Evolutionary conservation across 2,329 filamentous ascomycete genomes (phyloP).

Genomic region (Tympanopsis confertula): DNA sequence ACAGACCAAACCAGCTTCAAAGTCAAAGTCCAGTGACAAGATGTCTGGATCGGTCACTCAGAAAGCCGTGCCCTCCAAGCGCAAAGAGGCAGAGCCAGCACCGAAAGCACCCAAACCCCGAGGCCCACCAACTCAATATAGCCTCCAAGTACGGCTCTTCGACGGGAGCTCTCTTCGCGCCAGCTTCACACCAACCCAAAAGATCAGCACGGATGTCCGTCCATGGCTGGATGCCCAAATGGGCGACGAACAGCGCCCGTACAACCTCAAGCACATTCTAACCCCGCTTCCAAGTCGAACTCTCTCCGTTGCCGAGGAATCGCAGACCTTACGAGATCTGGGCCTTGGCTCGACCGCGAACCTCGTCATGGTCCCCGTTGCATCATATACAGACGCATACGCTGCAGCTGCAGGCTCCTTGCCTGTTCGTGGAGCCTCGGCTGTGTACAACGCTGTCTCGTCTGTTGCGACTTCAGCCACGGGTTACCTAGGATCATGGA

Average conservation of each 20-base stretch:
- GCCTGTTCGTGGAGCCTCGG: slow-evolving; percentile 16
- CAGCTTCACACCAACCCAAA: slow-evolving; percentile 54
- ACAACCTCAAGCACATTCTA: slow-evolving; percentile 74
- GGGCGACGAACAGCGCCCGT: slow-evolving; percentile 48
- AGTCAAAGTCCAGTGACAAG: too few relatives aligned
- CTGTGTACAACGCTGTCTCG: slow-evolving; percentile 20
- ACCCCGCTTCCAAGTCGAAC: slow-evolving; percentile 65
- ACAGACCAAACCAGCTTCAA: too few relatives aligned
- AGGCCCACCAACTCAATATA: slow-evolving; percentile 25
- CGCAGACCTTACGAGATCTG: slow-evolving; percentile 52
- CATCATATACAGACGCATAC: slow-evolving; percentile 41
- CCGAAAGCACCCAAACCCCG: slow-evolving; percentile 7
- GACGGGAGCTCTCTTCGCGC: slow-evolving; percentile 71
- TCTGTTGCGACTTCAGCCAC: slow-evolving; percentile 26
- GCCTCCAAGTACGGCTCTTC: slow-evolving; percentile 70
- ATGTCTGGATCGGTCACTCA: too few relatives aligned
- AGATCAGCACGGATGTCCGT: slow-evolving; percentile 56
- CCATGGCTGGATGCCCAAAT: slow-evolving; percentile 63
- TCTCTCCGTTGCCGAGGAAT: slow-evolving; percentile 67
- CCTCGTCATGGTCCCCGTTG: slow-evolving; percentile 66
- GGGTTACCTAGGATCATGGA: slow-evolving; percentile 25
- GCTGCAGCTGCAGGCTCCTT: slow-evolving; percentile 13
- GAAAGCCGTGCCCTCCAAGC: too few relatives aligned
- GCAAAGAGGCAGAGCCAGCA: too few relatives aligned
- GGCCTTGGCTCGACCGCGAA: slow-evolving; percentile 71